Conservation (phyloP, 257 asterid species). For the Capsicum baccatum region DNA sequence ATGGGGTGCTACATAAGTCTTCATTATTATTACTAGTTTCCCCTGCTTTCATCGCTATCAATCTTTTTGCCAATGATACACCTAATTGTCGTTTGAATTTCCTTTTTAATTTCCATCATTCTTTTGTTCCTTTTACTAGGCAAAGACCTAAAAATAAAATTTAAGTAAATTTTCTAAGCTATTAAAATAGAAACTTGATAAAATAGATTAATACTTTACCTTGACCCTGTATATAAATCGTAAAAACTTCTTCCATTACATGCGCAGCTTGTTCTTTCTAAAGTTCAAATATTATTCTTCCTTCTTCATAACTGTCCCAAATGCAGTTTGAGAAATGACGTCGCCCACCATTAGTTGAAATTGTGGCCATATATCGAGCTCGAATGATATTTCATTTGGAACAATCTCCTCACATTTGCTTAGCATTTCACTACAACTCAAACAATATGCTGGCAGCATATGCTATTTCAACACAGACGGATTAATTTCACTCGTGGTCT, state of each 20-base stretch:
- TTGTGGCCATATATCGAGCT: constrained; percentile 56
- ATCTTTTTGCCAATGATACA: constrained; percentile 42
- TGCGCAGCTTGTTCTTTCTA: constrained; percentile 49
- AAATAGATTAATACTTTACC: constrained; percentile 34
- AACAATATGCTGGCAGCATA: constrained; percentile 50
- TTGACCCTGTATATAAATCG: constrained; percentile 48
- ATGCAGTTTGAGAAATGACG: constrained; percentile 56
- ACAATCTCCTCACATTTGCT: constrained; percentile 45
- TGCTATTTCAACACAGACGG: constrained; percentile 27
- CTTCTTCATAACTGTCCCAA: constrained; percentile 59
- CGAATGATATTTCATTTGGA: constrained; percentile 33
- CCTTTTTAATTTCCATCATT: constrained; percentile 11
- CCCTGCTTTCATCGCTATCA: constrained; percentile 35
- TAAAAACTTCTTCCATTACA: constrained; percentile 26
- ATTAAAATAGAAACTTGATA: background rate
- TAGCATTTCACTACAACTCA: constrained; percentile 47
- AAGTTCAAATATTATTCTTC: constrained; percentile 50
- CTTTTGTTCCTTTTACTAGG: constrained; percentile 50
- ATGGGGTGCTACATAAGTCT: constrained; percentile 1
- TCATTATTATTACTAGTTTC: background rate
- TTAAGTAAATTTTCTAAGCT: background rate
- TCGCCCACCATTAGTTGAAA: constrained; percentile 44
- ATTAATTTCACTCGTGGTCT: background rate
- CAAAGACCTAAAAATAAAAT: constrained; percentile 36
- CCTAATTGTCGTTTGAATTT: constrained; percentile 33